Evolutionary conservation across 1,139 yeast species (phyloP).

Genomic region (Candida mesenterica): DNA sequence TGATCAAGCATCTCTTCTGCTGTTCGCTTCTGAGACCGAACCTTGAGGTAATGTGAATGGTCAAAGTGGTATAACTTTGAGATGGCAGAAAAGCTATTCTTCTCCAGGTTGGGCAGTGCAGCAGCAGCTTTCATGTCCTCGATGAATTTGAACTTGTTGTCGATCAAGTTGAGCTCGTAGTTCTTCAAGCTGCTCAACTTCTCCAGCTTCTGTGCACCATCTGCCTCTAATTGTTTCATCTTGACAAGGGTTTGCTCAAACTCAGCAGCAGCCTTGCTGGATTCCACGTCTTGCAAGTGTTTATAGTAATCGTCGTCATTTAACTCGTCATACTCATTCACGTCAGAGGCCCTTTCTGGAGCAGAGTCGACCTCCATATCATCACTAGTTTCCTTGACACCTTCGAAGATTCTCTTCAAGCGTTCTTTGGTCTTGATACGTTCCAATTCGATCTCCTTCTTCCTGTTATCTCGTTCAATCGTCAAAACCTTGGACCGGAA

Average conservation of each 20-base stretch:
- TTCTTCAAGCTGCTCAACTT: constrained; percentile 19
- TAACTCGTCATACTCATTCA: constrained; percentile 26
- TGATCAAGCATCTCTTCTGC: constrained; percentile 37
- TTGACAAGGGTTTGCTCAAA: constrained; percentile 18
- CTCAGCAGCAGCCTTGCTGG: constrained; percentile 18
- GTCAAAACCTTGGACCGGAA: constrained; percentile 62
- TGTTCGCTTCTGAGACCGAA: constrained; percentile 27
- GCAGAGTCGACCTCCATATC: constrained; percentile 4
- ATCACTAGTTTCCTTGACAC: constrained; percentile 32
- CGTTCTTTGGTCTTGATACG: constrained; percentile 50
- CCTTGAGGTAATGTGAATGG: constrained; percentile 39
- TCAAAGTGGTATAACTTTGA: constrained; percentile 30
- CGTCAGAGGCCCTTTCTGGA: background rate
- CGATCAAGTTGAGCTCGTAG: constrained; percentile 37
- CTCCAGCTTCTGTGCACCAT: constrained; percentile 16
- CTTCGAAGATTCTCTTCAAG: constrained; percentile 50
- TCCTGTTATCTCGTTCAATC: constrained; percentile 56
- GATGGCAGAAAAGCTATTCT: constrained; percentile 4
- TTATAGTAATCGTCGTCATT: constrained; percentile 36
- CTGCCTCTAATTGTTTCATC: constrained; percentile 21
- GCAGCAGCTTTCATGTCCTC: constrained; percentile 27
- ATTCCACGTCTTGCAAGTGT: constrained; percentile 17
- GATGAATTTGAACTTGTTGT: constrained; percentile 34
- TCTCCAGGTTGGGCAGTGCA: background rate
- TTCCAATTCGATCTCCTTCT: constrained; percentile 51